Conservation (phyloP, 805 yeast genomes). For the Candida silvicultrix region DNA sequence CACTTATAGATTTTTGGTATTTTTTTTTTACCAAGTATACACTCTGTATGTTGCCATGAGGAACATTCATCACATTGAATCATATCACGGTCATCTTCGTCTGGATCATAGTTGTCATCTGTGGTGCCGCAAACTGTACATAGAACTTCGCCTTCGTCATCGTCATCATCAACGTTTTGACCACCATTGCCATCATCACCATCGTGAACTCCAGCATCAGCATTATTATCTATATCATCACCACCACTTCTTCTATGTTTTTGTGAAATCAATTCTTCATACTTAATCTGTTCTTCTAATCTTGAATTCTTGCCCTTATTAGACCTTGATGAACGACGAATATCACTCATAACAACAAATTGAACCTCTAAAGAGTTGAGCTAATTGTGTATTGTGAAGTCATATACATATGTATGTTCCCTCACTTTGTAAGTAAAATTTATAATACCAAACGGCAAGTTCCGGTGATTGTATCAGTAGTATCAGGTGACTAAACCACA, state of each 20-base stretch:
- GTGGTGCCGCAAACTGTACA: slow-evolving; percentile 60
- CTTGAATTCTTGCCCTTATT: slow-evolving; percentile 35
- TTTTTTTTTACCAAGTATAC: slow-evolving; percentile 41
- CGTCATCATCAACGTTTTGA: slow-evolving; percentile 17
- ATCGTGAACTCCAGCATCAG: no score
- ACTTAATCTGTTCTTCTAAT: slow-evolving; percentile 21
- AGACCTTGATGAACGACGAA: slow-evolving; percentile 37
- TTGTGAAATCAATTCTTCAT: slow-evolving; percentile 21
- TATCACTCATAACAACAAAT: slow-evolving; percentile 7
- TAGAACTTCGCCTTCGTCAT: slow-evolving; percentile 34
- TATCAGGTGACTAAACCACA: no score
- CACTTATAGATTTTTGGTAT: slow-evolving; percentile 48
- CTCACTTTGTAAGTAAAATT: no score
- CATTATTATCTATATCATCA: slow-evolving; percentile 9
- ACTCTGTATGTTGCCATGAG: slow-evolving; percentile 68
- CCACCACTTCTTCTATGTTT: slow-evolving; percentile 6
- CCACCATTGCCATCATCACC: no score
- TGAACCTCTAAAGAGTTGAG: no score
- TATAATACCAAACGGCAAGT: no score
- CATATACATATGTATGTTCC: no score
- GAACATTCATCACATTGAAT: slow-evolving; percentile 60
- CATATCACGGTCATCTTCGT: slow-evolving; percentile 51
- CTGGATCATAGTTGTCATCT: slow-evolving; percentile 52
- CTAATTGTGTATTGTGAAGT: no score
- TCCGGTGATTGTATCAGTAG: no score